Evolutionary conservation across 371 early-diverging fungal genomes (phyloP).

Genomic region (Apophysomyces sp.): DNA sequence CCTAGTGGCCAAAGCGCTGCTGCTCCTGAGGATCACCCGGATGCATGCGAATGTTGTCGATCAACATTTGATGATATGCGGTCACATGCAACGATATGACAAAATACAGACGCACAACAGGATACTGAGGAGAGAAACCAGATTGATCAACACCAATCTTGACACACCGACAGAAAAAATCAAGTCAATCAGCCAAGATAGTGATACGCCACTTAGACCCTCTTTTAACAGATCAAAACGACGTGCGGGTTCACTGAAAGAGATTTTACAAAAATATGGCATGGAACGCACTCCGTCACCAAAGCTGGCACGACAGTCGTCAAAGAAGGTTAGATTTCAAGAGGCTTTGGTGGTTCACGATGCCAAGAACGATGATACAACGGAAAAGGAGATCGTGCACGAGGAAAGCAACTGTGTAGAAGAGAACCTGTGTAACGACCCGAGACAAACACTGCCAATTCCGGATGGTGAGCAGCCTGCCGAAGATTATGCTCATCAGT

Average conservation of each 20-base stretch:
- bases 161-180: background rate
- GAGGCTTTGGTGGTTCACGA: background rate
- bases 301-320: background rate
- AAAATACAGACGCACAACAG: background rate
- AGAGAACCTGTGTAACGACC: background rate
- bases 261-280: background rate
- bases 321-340: background rate
- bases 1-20: background rate
- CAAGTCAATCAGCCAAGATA: background rate
- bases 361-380: background rate
- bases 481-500: background rate
- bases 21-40: background rate
- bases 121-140: background rate
- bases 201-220: background rate
- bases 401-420: background rate
- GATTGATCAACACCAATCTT: background rate
- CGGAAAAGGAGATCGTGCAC: background rate
- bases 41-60: background rate
- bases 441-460: background rate
- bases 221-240: background rate
- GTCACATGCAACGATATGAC: background rate
- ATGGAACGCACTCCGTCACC: background rate
- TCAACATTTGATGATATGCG: background rate
- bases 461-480: background rate
- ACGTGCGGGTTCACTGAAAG: background rate